Evolutionary conservation across 768 basidiomycete genomes (phyloP), one percentile per base, ranked within the genome.

Genomic region (Lactarius trivialis): DNA sequence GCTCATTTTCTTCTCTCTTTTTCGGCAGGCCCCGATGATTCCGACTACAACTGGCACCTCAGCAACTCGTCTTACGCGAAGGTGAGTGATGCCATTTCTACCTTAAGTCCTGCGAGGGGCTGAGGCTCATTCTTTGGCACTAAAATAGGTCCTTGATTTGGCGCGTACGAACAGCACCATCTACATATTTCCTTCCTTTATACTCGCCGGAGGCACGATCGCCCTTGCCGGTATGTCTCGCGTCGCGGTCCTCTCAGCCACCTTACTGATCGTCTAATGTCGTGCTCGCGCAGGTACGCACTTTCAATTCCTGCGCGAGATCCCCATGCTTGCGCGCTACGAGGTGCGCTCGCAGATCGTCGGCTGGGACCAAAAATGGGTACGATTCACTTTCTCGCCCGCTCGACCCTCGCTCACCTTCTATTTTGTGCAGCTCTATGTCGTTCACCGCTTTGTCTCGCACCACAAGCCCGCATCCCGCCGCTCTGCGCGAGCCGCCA

Each of bases 21-120:
- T 51, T 9, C 9, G 4, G n/a, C 58, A 88, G 87, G 78, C 60
- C 67, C 85, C 7, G 89, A 91, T 65, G 90, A 91, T 49, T 79
- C 80, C 48, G 91, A 93, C 72, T 85, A 85, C 68, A 83, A 88
- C 69, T 70, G 79, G 14, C 90, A 93, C 69, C 76, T 92, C 61
- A 90, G 88, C 71, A 93, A 93, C 69, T 90, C 89, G 0, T 85
- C 83, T 56, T 93, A 92, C 65, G 81, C 87, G 4, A 91, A 89
- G 78, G 86, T 82, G 60, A 17, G 75, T 67, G 28, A 48, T 2
- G 12, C 34, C n/a, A 24, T 7, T 49, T 34, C 12, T 58, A 54
- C 28, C 19, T 1, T 6, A 12, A 36, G 21, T 2, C 33, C 28
- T 11, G n/a, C 26, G 21, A 24, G 4, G 8, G 1, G 17, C 12